Evolutionary conservation across 805 yeast species (phyloP).

Genomic region (Nadsonia fulvescens): DNA sequence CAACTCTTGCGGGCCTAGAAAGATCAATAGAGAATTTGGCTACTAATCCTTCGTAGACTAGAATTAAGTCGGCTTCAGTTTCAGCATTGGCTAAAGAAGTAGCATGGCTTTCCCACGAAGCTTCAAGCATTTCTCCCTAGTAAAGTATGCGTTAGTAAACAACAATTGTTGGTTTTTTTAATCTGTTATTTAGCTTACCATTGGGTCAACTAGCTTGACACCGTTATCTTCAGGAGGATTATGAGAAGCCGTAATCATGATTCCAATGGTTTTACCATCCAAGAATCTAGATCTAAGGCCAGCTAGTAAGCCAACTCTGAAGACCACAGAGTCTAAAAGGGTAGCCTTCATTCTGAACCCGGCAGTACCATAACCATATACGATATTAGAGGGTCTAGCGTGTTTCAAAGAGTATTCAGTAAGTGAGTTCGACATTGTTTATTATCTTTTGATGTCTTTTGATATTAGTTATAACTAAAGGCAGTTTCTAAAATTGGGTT

Average conservation of each 20-base stretch:
- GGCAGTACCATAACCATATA: conserved; percentile 81
- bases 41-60: conserved; percentile 23
- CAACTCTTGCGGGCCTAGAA: conserved; percentile 25
- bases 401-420: conserved; percentile 13
- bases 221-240: conserved; percentile 52
- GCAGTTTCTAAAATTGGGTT: too few species aligned
- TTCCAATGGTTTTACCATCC: conserved; percentile 61
- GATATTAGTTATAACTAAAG: neutral
- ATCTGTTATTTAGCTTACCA: too few species aligned
- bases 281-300: conserved; percentile 59
- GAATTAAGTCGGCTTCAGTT: conserved; percentile 26
- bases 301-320: conserved; percentile 70
- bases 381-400: conserved; percentile 27
- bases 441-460: neutral
- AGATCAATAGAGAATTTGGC: conserved; percentile 29
- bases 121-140: conserved; percentile 71
- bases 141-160: too few species aligned
- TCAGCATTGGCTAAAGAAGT: conserved; percentile 60
- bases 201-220: conserved; percentile 75
- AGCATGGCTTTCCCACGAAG: conserved; percentile 70
- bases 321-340: conserved; percentile 62
- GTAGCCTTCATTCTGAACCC: conserved; percentile 73
- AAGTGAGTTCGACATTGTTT: conserved; percentile 4
- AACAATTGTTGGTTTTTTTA: too few species aligned
- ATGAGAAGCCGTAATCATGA: conserved; percentile 88